These are phyloP conservation scores for Mycena rosella DNA, from an alignment of 768 basidiomycete species.

Conservation along the genomic window DNA sequence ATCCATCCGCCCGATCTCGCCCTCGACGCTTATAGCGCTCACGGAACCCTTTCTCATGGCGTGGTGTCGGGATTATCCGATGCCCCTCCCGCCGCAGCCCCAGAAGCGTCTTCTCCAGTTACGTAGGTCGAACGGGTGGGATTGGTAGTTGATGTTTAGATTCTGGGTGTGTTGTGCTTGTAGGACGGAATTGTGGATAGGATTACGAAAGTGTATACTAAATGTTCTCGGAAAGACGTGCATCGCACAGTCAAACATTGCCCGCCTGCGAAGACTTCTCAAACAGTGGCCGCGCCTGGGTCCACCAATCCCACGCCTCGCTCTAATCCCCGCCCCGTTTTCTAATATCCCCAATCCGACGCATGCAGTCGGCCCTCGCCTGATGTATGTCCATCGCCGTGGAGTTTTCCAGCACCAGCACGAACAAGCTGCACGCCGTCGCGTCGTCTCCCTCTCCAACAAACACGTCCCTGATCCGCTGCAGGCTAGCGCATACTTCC, in stretches of 20 bases:
- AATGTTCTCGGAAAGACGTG: neutral
- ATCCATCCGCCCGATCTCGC: slow-evolving; percentile 47
- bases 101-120: no score
- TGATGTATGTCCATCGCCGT: slow-evolving; percentile 9
- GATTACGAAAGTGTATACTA: neutral
- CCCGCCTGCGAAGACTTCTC: neutral
- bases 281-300: neutral
- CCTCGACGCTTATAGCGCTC: slow-evolving; percentile 57
- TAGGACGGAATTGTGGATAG: no score
- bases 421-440: neutral
- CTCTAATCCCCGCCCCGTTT: neutral
- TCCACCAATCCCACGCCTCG: neutral
- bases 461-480: neutral
- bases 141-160: neutral
- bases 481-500: neutral
- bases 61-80: slow-evolving; percentile 45
- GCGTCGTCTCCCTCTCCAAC: neutral
- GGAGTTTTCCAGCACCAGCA: neutral
- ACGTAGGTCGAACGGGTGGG: neutral
- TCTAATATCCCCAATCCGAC: slow-evolving; percentile 4
- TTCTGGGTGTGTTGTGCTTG: neutral
- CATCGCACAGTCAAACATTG: neutral
- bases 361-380: neutral
- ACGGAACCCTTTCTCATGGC: slow-evolving; percentile 59
- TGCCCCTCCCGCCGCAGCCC: neutral